Conservation (phyloP, 2,329 filamentous ascomycete species). For the Fusarium nanum region DNA sequence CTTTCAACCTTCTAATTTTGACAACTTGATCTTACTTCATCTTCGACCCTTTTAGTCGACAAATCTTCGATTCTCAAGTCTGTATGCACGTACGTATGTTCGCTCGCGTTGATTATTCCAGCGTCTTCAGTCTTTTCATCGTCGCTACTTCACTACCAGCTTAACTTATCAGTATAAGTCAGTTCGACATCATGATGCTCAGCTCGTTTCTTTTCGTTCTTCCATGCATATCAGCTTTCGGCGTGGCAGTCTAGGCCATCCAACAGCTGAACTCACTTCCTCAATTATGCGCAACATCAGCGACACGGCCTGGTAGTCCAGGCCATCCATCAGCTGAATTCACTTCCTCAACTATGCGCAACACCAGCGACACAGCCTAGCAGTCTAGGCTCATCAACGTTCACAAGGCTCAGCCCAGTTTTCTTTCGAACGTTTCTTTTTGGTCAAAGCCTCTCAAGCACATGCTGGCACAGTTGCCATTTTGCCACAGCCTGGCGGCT, state of each 20-base stretch:
- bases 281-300: not conserved
- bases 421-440: not conserved
- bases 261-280: not conserved
- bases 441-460: not conserved
- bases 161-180: not conserved
- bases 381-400: conserved; percentile 14
- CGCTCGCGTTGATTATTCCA: conserved; percentile 2
- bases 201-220: not conserved
- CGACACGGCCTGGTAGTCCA: not conserved
- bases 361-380: not conserved
- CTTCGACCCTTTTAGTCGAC: not conserved
- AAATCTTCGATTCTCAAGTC: conserved; percentile 5
- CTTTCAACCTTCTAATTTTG: not conserved
- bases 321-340: not conserved
- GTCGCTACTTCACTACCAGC: not conserved
- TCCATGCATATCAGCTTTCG: not conserved
- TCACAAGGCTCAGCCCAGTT: not conserved
- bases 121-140: not conserved
- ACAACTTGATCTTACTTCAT: not conserved
- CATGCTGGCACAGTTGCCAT: not conserved
- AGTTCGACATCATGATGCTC: not conserved
- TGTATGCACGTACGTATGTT: conserved; percentile 13
- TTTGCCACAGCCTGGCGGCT: not conserved
- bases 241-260: not conserved
- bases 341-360: not conserved